Conservation (phyloP, 116 monocot species). For the Iris pallida region DNA sequence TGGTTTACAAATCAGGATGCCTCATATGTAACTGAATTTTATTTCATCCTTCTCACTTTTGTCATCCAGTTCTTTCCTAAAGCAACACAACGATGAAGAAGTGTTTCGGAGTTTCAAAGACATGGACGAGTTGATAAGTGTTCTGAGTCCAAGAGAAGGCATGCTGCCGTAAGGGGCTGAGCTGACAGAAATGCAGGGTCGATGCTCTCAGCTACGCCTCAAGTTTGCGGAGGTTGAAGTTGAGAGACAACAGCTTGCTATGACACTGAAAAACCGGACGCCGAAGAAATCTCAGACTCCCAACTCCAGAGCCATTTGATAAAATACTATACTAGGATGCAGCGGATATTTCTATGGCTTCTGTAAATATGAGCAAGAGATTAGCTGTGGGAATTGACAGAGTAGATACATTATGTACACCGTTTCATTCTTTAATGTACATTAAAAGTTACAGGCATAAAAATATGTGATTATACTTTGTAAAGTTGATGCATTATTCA, state of each 20-base stretch:
- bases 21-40: too few species aligned
- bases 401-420: neutral
- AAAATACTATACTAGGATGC: neutral
- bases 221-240: constrained; percentile 97
- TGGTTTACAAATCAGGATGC: too few species aligned
- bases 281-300: constrained; percentile 37
- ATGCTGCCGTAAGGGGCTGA: constrained; percentile 57
- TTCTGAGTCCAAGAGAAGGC: constrained; percentile 60
- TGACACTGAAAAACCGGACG: constrained; percentile 75
- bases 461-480: neutral
- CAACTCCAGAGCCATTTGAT: neutral
- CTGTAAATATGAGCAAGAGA: constrained; percentile 30
- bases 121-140: constrained; percentile 86
- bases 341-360: constrained; percentile 1
- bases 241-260: constrained; percentile 85
- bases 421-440: neutral
- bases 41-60: too few species aligned
- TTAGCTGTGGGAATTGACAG: neutral
- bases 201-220: constrained; percentile 87
- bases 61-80: constrained; percentile 64
- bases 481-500: neutral
- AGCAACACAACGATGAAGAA: constrained; percentile 65
- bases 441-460: neutral
- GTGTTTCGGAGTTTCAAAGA: constrained; percentile 80
- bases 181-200: constrained; percentile 81